Conservation (phyloP, 2,329 filamentous ascomycete genomes). For the Fusarium sublunatum region DNA sequence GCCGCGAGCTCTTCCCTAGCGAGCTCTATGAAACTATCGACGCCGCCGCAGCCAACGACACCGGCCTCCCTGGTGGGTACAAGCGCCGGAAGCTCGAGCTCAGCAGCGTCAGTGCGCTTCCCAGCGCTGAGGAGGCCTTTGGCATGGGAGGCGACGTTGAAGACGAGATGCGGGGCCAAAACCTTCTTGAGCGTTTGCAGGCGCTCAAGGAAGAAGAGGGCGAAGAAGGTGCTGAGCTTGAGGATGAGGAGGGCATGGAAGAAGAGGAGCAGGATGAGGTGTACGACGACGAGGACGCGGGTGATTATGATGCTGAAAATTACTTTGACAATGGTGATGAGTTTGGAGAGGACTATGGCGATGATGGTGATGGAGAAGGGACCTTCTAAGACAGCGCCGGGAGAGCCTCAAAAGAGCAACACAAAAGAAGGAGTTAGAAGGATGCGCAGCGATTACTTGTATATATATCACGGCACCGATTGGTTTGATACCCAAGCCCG, state of each 20-base stretch:
- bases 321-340: constrained; percentile 71
- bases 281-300: constrained; percentile 69
- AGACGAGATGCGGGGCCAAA: constrained; percentile 49
- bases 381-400: constrained; percentile 49
- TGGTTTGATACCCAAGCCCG: constrained; percentile 47
- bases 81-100: constrained; percentile 59
- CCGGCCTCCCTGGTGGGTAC: constrained; percentile 50
- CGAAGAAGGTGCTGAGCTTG: constrained; percentile 61
- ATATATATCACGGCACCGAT: constrained; percentile 34
- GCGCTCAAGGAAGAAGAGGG: constrained; percentile 62
- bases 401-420: background rate
- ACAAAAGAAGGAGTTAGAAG: constrained; percentile 15
- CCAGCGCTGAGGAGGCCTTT: constrained; percentile 64
- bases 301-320: constrained; percentile 70
- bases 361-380: constrained; percentile 62
- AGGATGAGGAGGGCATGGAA: constrained; percentile 61
- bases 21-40: constrained; percentile 68
- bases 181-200: constrained; percentile 58
- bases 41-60: constrained; percentile 51
- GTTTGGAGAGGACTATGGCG: constrained; percentile 63
- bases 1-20: constrained; percentile 64
- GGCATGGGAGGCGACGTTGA: constrained; percentile 48
- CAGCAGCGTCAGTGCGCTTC: constrained; percentile 60
- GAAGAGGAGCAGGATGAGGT: constrained; percentile 62
- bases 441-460: constrained; percentile 32